These are phyloP conservation scores for Picocystis sp. DNA, from an alignment of 163 green algal genomes.

Conservation along the genomic window DNA sequence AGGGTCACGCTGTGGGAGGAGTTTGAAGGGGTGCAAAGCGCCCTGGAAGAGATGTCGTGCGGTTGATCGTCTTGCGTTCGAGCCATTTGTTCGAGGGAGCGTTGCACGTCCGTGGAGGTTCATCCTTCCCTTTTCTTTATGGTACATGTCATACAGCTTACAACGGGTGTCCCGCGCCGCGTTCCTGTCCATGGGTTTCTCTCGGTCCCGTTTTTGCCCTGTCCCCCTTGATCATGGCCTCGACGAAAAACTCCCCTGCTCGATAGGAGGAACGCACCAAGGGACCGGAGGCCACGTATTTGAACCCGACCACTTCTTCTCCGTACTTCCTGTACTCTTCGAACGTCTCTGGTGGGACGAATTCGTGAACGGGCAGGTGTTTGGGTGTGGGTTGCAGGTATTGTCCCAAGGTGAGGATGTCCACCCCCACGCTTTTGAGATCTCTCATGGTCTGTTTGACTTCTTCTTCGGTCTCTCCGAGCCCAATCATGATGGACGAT, in stretches of 20 bases:
- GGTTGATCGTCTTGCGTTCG: no score
- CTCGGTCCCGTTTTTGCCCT: slow-evolving; percentile 3
- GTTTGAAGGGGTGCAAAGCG: no score
- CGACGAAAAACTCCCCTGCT: slow-evolving; percentile 61
- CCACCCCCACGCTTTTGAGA: slow-evolving; percentile 58
- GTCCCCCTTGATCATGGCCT: slow-evolving; percentile 53
- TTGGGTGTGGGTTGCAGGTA: slow-evolving; percentile 80
- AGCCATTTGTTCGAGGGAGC: no score
- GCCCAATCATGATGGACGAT: slow-evolving; percentile 75
- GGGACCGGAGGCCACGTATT: slow-evolving; percentile 63
- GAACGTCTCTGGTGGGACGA: slow-evolving; percentile 76
- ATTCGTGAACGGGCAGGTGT: slow-evolving; percentile 66
- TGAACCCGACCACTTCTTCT: slow-evolving; percentile 55
- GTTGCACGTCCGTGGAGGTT: no score
- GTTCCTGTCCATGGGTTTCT: no score
- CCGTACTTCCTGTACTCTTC: slow-evolving; percentile 67
- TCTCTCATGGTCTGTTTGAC: slow-evolving; percentile 64
- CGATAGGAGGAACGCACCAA: slow-evolving; percentile 67
- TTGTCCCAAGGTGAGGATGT: slow-evolving; percentile 89
- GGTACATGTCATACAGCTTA: no score
- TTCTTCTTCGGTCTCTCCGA: slow-evolving; percentile 40
- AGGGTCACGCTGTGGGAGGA: no score
- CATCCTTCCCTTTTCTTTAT: no score
- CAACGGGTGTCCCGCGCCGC: no score
- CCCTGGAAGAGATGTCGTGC: no score